Evolutionary conservation across 2,329 filamentous ascomycete genomes (phyloP).

Genomic region (Ophiostoma perfectum): DNA sequence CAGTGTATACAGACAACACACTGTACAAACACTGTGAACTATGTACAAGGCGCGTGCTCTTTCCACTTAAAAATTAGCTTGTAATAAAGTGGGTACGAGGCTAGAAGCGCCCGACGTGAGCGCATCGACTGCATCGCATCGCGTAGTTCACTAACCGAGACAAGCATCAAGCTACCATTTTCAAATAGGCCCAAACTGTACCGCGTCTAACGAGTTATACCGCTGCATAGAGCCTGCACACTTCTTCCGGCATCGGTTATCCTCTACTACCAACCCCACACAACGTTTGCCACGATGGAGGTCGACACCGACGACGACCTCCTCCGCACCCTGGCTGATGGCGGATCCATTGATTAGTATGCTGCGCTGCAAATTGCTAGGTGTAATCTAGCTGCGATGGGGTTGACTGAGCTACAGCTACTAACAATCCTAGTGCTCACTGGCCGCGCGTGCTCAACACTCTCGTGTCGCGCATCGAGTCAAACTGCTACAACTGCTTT

Average conservation of each 20-base stretch:
- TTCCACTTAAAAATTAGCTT: conserved; percentile 2
- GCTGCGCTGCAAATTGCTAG: conserved; percentile 32
- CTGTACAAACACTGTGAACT: not conserved
- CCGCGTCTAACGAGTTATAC: too few species aligned
- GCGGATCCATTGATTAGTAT: conserved; percentile 52
- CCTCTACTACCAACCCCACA: not conserved
- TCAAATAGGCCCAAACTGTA: not conserved
- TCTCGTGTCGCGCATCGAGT: conserved; percentile 63
- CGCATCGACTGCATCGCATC: conserved; percentile 7
- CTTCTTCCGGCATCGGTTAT: too few species aligned
- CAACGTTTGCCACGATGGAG: conserved; percentile 42
- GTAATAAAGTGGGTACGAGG: conserved; percentile 2
- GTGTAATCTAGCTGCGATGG: not conserved
- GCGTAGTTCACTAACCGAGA: not conserved
- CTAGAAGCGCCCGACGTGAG: not conserved
- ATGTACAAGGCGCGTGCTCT: not conserved
- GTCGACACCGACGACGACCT: conserved; percentile 49
- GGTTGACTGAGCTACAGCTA: not conserved
- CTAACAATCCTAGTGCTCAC: conserved; percentile 31
- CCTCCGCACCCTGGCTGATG: conserved; percentile 45
- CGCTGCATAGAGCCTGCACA: too few species aligned
- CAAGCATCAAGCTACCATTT: not conserved
- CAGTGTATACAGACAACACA: not conserved
- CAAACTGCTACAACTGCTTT: conserved; percentile 58
- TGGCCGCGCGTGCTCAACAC: conserved; percentile 64